These are phyloP conservation scores for Aschersonia sp. DNA, from an alignment of 2,329 filamentous ascomycete genomes.

Conservation along the genomic window DNA sequence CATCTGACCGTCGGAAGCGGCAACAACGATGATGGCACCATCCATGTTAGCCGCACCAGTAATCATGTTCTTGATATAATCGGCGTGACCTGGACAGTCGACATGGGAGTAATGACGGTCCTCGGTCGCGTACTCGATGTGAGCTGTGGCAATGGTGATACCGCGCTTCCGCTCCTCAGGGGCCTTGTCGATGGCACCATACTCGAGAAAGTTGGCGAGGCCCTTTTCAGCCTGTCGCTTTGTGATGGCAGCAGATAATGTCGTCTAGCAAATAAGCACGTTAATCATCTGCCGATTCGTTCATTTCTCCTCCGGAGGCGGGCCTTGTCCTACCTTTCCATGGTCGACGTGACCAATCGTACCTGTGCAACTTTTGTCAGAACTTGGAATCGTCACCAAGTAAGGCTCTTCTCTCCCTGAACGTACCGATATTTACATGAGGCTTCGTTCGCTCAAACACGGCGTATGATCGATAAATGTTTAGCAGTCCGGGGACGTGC, in stretches of 20 bases:
- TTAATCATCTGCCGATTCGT: background rate
- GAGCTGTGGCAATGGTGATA: slow-evolving; percentile 97
- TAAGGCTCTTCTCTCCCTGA: background rate
- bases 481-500: slow-evolving; percentile 48
- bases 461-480: slow-evolving; percentile 51
- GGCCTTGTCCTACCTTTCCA: slow-evolving; percentile 61
- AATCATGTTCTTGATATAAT: slow-evolving; percentile 99
- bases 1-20: slow-evolving; percentile 98
- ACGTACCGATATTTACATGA: slow-evolving; percentile 92
- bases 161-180: slow-evolving; percentile 99
- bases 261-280: slow-evolving; percentile 50
- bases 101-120: slow-evolving; percentile 96
- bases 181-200: slow-evolving; percentile 96
- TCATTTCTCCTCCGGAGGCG: background rate
- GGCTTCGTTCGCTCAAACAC: slow-evolving; percentile 84
- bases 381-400: background rate
- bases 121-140: slow-evolving; percentile 96
- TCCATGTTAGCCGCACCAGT: slow-evolving; percentile 99
- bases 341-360: slow-evolving; percentile 99
- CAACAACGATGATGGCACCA: slow-evolving; percentile 95
- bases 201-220: slow-evolving; percentile 86
- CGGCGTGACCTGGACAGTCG: slow-evolving; percentile 98
- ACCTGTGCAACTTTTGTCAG: slow-evolving; percentile 29
- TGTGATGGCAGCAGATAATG: slow-evolving; percentile 94
- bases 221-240: slow-evolving; percentile 96